Percentiles rank a stretch among this genome's conserved stretches.
These are phyloP conservation scores for Kurtzmaniella fragi DNA, from an alignment of 805 yeast genomes.

Conservation along the genomic window DNA sequence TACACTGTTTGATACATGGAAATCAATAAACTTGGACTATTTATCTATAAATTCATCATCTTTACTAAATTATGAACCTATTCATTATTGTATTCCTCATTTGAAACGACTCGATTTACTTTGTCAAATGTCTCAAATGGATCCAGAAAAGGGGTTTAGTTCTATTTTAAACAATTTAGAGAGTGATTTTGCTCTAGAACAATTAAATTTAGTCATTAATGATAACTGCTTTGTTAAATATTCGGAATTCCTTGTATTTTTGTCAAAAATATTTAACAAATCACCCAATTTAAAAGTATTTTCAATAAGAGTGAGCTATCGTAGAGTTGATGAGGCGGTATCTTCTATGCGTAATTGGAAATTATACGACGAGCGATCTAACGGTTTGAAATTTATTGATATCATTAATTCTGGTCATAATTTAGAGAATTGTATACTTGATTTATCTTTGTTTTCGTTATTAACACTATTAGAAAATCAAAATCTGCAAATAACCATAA, in stretches of 20 bases:
- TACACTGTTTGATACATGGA: background rate
- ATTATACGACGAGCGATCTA: background rate
- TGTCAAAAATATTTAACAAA: constrained; percentile 2
- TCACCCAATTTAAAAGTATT: constrained; percentile 5
- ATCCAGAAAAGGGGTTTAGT: constrained; percentile 4
- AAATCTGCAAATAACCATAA: background rate
- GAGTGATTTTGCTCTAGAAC: constrained; percentile 6
- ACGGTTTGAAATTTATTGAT: constrained; percentile 3
- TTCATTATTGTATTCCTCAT: constrained; percentile 2
- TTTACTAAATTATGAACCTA: constrained; percentile 7
- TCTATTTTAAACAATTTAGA: background rate
- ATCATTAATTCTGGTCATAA: constrained; percentile 3
- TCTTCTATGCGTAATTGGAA: constrained; percentile 2
- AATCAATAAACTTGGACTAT: constrained; percentile 2
- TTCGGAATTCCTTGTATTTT: constrained; percentile 6
- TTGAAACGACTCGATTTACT: constrained; percentile 15
- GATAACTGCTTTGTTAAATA: constrained; percentile 10
- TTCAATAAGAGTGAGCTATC: constrained; percentile 6
- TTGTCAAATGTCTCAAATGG: constrained; percentile 14
- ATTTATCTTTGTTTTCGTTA: constrained; percentile 9
- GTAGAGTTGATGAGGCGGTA: constrained; percentile 1
- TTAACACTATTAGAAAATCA: background rate
- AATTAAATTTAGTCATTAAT: constrained; percentile 13
- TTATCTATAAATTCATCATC: constrained; percentile 15
- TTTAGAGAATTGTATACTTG: constrained; percentile 10